Evolutionary conservation across 441 rosid species (phyloP).

Genomic region (Croton setiger): DNA sequence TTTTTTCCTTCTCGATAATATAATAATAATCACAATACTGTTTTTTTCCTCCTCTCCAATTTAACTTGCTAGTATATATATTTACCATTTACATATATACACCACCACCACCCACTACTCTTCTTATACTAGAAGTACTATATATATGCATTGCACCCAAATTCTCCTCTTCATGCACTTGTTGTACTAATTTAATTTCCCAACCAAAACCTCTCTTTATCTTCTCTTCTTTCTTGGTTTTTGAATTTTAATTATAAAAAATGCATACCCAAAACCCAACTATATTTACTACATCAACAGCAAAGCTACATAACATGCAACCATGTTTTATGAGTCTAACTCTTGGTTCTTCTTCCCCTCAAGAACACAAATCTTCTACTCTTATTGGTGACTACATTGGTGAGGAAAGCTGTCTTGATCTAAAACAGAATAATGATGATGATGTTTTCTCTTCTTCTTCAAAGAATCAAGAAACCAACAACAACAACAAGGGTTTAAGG

Average conservation of each 20-base stretch:
- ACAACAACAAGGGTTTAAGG: background rate
- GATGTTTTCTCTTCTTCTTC: constrained; percentile 17
- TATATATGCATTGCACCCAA: too few species aligned
- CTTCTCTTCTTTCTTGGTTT: background rate
- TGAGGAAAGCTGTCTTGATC: constrained; percentile 55
- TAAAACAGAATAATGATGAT: constrained; percentile 27
- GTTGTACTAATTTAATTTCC: background rate
- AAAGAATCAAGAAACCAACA: background rate
- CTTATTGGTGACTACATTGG: constrained; percentile 60
- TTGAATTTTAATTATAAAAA: background rate
- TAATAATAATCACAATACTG: background rate
- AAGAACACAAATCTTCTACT: constrained; percentile 27
- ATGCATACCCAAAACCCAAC: constrained; percentile 18
- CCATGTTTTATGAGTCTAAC: constrained; percentile 5
- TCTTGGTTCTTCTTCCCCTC: constrained; percentile 16
- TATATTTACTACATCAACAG: background rate
- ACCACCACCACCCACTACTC: too few species aligned
- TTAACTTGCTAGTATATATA: background rate
- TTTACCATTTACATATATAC: background rate
- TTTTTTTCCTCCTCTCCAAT: background rate
- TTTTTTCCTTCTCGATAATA: constrained; percentile 20
- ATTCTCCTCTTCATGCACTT: constrained; percentile 14
- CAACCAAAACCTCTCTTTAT: background rate
- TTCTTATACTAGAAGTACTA: too few species aligned
- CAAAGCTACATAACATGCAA: background rate